Evolutionary conservation across 768 basidiomycete species (phyloP).

Genomic region (Podaxis sp.): DNA sequence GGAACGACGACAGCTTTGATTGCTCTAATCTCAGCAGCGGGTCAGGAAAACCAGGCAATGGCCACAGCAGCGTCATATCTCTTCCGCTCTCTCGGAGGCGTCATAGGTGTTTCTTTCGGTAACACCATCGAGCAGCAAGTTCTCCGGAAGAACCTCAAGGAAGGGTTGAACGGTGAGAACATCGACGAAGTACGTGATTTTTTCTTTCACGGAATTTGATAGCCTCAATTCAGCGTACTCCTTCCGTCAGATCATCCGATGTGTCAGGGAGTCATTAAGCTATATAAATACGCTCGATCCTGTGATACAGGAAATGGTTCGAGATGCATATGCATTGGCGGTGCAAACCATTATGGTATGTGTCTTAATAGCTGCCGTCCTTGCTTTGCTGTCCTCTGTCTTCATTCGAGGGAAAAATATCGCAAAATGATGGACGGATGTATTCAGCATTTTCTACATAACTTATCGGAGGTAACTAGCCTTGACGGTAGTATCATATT

Average conservation of each 20-base stretch:
- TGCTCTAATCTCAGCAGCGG: slow-evolving; percentile 59
- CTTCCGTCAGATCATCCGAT: slow-evolving; percentile 36
- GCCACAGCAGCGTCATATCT: slow-evolving; percentile 66
- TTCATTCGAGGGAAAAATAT: too few relatives aligned
- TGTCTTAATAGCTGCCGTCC: too few relatives aligned
- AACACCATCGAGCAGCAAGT: slow-evolving; percentile 51
- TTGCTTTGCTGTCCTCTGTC: too few relatives aligned
- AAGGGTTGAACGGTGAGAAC: slow-evolving; percentile 37
- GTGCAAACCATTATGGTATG: too few relatives aligned
- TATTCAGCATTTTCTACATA: too few relatives aligned
- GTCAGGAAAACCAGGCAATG: slow-evolving; percentile 56
- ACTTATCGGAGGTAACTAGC: too few relatives aligned
- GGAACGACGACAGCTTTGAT: slow-evolving; percentile 55
- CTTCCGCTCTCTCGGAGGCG: slow-evolving; percentile 59
- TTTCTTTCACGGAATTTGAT: neutral
- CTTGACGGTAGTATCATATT: too few relatives aligned
- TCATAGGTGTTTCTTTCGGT: slow-evolving; percentile 51
- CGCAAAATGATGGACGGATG: too few relatives aligned
- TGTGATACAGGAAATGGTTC: slow-evolving; percentile 29
- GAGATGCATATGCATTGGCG: slow-evolving; percentile 29
- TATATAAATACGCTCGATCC: slow-evolving; percentile 42
- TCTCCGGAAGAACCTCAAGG: slow-evolving; percentile 39
- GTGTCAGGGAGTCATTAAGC: slow-evolving; percentile 44
- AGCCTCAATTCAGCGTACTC: neutral
- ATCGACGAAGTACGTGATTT: slow-evolving; percentile 45